phyloP scores from a whole-genome alignment of 257 asterid genomes.

The Scutellaria minor region DNA sequence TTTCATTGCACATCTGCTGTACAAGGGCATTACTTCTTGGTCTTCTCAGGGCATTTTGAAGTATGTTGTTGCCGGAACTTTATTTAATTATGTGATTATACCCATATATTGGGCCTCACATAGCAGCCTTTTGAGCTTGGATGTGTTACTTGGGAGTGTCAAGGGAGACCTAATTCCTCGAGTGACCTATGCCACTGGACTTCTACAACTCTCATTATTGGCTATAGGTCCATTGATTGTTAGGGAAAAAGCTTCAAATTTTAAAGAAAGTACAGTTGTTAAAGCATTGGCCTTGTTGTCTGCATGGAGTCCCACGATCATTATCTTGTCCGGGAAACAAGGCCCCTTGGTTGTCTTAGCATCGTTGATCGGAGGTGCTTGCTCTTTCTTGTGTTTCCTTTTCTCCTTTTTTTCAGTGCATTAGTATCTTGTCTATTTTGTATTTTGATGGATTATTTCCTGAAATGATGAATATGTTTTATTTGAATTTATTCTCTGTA shows the following conservation, averaged over 20 bases:
- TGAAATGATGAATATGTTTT: background rate
- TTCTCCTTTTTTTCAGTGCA: slow-evolving; percentile 6
- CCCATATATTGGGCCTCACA: slow-evolving; percentile 69
- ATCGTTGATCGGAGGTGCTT: slow-evolving; percentile 70
- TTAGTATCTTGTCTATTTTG: background rate
- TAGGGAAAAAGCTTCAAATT: slow-evolving; percentile 40
- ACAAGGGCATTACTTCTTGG: slow-evolving; percentile 51
- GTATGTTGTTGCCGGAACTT: slow-evolving; percentile 58
- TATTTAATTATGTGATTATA: slow-evolving; percentile 61
- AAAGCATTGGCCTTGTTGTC: slow-evolving; percentile 73
- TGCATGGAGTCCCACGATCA: slow-evolving; percentile 77
- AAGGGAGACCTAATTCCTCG: slow-evolving; percentile 71
- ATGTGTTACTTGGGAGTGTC: slow-evolving; percentile 37
- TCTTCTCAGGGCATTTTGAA: slow-evolving; percentile 59
- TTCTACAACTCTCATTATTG: slow-evolving; percentile 63
- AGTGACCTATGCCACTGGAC: slow-evolving; percentile 68
- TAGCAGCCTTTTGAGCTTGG: slow-evolving; percentile 47
- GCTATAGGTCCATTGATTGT: slow-evolving; percentile 43
- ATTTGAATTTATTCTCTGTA: slow-evolving; percentile 28
- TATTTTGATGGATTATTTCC: slow-evolving; percentile 12
- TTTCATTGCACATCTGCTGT: slow-evolving; percentile 59
- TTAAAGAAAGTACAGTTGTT: slow-evolving; percentile 48
- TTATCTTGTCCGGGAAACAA: slow-evolving; percentile 88
- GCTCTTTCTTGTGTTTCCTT: slow-evolving; percentile 26
- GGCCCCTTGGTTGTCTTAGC: slow-evolving; percentile 78